Evolutionary conservation across 768 basidiomycete species (phyloP), one percentile per base, ranked within the genome.

Genomic region (Coprinopsis marcescibilis): DNA sequence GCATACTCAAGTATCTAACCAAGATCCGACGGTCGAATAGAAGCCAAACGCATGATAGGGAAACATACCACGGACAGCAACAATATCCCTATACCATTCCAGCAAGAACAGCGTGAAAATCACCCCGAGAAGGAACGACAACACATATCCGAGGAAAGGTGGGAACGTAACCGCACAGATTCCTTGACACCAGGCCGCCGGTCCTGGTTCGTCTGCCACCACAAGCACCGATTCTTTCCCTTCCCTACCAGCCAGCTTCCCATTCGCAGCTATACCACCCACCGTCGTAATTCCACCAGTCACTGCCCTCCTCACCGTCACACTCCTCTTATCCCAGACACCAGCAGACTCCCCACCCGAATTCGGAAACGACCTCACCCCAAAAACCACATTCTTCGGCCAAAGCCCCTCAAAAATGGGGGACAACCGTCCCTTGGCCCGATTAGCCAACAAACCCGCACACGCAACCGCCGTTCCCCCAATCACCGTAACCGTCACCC

Each of bases 61-160:
- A 32, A 32, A 32, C 30, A 32, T 32, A 32, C n/a, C 30, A 32
- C 8, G 30, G 10, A n/a, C 30, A 45, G 34, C 17, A 12, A 4
- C 21, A 14, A 41, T 23, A 23, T 12, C 12, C 26, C 35, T 27
- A 13, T 48, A 30, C 19, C 32, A 13, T 42, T 40, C 39, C 37
- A 15, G 17, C 13, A 43, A 43, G 48, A 43, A 43, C 32, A 19
- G 12, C 40, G 33, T 43, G 48, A 49, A 37, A 20, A 49, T 43
- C 48, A 37, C 25, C 25, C 48, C 48, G 20, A 49, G 48, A 49
- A 49, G 48, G 37, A 49, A 49, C 11, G 48, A 34, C 13, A 40
- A 21, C 7, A 25, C 40, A 49, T 49, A 37, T 49, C 48, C 48
- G 48, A 49, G 48, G 48, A 49, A n/a, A n/a, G n/a, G 32, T 13